These are phyloP conservation scores for Esteya vermicola DNA, from an alignment of 2,329 filamentous ascomycete species.

Conservation along the genomic window DNA sequence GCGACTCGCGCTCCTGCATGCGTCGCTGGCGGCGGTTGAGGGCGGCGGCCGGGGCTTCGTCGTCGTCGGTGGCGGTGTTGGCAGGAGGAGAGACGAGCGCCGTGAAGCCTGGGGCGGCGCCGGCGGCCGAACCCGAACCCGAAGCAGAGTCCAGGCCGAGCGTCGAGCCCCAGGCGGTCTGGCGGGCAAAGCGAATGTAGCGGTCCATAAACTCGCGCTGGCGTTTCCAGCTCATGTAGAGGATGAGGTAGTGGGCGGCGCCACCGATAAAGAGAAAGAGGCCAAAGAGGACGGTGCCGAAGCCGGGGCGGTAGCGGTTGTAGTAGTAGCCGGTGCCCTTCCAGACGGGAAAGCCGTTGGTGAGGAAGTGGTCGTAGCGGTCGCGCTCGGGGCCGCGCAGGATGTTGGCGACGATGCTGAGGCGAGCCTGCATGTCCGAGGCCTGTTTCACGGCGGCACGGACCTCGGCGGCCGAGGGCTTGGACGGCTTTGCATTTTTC, in stretches of 20 bases:
- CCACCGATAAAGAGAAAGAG: conserved; percentile 75
- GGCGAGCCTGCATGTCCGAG: conserved; percentile 66
- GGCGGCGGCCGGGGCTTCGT: conserved; percentile 24
- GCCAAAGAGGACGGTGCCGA: conserved; percentile 71
- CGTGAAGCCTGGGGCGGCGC: conserved; percentile 32
- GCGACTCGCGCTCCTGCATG: conserved; percentile 72
- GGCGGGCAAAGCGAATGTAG: conserved; percentile 80
- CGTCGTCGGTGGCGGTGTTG: conserved; percentile 10
- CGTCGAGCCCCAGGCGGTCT: conserved; percentile 81
- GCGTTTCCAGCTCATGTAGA: conserved; percentile 78
- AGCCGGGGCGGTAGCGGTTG: conserved; percentile 76
- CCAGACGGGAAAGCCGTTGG: conserved; percentile 90
- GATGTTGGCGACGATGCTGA: conserved; percentile 75
- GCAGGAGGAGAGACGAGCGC: conserved; percentile 22
- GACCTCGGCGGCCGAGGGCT: conserved; percentile 61
- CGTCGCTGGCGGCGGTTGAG: conserved; percentile 80
- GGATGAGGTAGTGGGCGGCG: conserved; percentile 69
- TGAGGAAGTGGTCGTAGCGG: conserved; percentile 88
- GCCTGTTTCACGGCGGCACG: conserved; percentile 68
- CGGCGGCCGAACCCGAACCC: conserved; percentile 45
- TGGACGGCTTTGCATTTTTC: conserved; percentile 40
- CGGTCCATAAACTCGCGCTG: conserved; percentile 83
- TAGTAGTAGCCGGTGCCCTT: conserved; percentile 99
- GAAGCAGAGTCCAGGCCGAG: too few species aligned
- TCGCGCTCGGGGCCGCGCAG: conserved; percentile 67